These are phyloP conservation scores for Lipomyces sp. DNA, from an alignment of 805 yeast genomes.

Conservation along the genomic window DNA sequence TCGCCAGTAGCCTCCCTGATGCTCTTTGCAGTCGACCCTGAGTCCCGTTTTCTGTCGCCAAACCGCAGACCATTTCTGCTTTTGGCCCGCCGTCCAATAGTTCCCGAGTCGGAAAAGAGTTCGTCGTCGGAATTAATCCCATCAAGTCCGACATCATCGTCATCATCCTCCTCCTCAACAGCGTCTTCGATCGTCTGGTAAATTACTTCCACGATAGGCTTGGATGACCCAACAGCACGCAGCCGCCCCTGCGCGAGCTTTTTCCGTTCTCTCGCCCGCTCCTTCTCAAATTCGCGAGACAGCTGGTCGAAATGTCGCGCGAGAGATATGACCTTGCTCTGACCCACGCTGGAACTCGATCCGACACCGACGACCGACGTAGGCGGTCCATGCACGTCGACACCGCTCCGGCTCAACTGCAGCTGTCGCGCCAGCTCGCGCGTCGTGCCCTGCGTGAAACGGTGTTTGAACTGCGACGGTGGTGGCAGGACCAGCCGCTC, in stretches of 20 bases:
- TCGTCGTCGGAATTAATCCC: slow-evolving; percentile 22
- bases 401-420: slow-evolving; percentile 24
- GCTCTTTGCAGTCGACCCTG: no score
- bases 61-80: neutral
- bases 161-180: slow-evolving; percentile 54
- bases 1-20: no score
- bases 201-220: slow-evolving; percentile 80
- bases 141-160: slow-evolving; percentile 14
- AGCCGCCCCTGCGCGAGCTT: slow-evolving; percentile 56
- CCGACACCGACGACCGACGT: slow-evolving; percentile 16
- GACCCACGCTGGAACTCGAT: slow-evolving; percentile 11
- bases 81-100: slow-evolving; percentile 15
- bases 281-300: slow-evolving; percentile 81
- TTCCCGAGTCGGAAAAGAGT: slow-evolving; percentile 24
- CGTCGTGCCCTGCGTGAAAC: slow-evolving; percentile 27
- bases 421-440: slow-evolving; percentile 28
- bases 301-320: slow-evolving; percentile 72
- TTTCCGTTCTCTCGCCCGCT: slow-evolving; percentile 73
- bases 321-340: slow-evolving; percentile 37
- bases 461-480: slow-evolving; percentile 14
- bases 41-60: neutral
- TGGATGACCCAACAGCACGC: slow-evolving; percentile 59
- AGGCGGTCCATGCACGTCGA: slow-evolving; percentile 17
- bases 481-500: slow-evolving; percentile 20
- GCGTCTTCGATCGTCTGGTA: slow-evolving; percentile 87